Evolutionary conservation across 2,329 filamentous ascomycete species (phyloP).

Genomic region (Beauveria australis): DNA sequence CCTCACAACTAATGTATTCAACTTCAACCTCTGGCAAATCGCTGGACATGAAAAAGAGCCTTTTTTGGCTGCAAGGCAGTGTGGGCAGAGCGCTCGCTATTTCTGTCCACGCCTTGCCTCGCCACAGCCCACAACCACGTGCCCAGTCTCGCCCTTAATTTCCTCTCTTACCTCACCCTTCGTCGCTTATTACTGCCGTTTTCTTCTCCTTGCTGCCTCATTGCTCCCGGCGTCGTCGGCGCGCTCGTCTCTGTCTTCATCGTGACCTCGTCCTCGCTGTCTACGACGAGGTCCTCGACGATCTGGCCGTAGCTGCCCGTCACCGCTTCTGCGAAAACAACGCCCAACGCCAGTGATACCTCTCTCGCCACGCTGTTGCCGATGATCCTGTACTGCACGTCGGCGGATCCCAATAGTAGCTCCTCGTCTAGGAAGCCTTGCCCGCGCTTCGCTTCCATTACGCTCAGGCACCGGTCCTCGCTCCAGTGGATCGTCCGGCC

Average conservation of each 20-base stretch:
- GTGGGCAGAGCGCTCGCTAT: too few species aligned
- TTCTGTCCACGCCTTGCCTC: neutral
- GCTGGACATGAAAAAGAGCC: neutral
- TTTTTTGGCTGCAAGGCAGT: too few species aligned
- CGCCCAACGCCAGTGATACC: constrained; percentile 57
- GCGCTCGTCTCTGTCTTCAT: too few species aligned
- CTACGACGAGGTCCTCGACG: neutral
- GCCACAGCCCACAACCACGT: neutral
- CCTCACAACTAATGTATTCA: neutral
- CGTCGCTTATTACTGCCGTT: neutral
- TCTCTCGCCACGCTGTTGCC: constrained; percentile 71
- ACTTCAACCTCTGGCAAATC: neutral
- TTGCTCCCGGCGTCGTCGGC: too few species aligned
- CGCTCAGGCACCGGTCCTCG: constrained; percentile 50
- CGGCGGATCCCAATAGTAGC: constrained; percentile 50
- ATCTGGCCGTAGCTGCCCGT: constrained; percentile 15
- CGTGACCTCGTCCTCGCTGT: neutral
- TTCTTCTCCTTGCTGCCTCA: neutral
- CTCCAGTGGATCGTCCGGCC: constrained; percentile 57
- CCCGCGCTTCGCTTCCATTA: constrained; percentile 60
- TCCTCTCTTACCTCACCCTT: neutral
- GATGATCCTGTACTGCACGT: constrained; percentile 55
- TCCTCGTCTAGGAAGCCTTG: constrained; percentile 67
- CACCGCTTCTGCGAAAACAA: constrained; percentile 52
- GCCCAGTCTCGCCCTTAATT: neutral